A percentile compares a stretch with the other conserved stretches of the same genome.
phyloP scores from a whole-genome alignment of 371 early-diverging fungal genomes.

The Mortierella sp. region DNA sequence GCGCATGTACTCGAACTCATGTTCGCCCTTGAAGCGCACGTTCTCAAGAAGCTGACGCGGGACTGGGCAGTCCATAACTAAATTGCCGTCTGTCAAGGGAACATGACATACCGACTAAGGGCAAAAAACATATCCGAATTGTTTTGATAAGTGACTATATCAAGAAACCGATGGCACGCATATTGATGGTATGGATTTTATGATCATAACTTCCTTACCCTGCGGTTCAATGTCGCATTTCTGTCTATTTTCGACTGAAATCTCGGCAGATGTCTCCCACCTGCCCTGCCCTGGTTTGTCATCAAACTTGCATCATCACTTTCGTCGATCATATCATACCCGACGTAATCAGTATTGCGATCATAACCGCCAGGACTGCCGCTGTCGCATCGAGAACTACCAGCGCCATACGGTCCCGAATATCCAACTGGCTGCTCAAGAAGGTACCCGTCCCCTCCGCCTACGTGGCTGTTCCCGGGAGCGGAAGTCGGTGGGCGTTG shows the following conservation, averaged over 20 bases:
- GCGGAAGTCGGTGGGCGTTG: constrained; percentile 24
- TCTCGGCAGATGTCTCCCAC: constrained; percentile 18
- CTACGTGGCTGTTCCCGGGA: constrained; percentile 1
- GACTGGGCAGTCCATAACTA: constrained; percentile 67
- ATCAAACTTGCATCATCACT: constrained; percentile 25
- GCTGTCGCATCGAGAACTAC: not conserved
- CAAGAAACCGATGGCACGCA: no score
- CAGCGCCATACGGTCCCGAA: constrained; percentile 8
- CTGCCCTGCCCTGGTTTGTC: constrained; percentile 36
- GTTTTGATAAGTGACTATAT: not conserved
- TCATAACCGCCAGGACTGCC: constrained; percentile 10
- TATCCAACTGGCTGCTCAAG: constrained; percentile 32
- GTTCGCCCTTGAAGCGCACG: constrained; percentile 54
- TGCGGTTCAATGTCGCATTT: constrained; percentile 32
- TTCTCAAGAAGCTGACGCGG: constrained; percentile 58
- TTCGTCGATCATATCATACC: constrained; percentile 37
- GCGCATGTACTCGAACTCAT: constrained; percentile 77
- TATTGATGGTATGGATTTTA: not conserved
- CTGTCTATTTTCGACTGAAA: constrained; percentile 29
- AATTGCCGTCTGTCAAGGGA: constrained; percentile 61
- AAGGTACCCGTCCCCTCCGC: not conserved
- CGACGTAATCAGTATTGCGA: constrained; percentile 9
- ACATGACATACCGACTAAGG: constrained; percentile 55
- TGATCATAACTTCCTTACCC: constrained; percentile 12
- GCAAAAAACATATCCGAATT: not conserved